Conservation (phyloP, 139 green algal genomes). For the Desmodesmus armatus region DNA sequence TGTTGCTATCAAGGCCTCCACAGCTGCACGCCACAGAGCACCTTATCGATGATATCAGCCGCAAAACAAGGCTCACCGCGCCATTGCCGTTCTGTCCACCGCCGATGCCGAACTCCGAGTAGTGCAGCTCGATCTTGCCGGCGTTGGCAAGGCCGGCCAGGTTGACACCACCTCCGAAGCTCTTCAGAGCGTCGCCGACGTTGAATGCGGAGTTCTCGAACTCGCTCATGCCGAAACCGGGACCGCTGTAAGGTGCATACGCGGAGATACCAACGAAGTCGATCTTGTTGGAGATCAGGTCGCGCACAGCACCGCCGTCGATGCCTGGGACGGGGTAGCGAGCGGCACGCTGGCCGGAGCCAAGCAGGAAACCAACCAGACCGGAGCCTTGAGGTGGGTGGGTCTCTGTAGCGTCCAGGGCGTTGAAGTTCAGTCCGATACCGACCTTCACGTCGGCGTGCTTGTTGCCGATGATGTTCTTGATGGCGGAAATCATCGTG, state of each 20-base stretch:
- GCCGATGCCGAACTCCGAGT: slow-evolving; percentile 63
- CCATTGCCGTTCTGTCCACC: slow-evolving; percentile 45
- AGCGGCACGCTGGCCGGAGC: not conserved
- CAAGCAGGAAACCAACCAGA: slow-evolving; percentile 41
- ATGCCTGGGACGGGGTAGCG: slow-evolving; percentile 17
- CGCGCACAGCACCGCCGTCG: not conserved
- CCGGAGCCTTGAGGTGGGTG: not conserved
- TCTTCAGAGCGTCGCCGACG: slow-evolving; percentile 17
- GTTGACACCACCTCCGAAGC: slow-evolving; percentile 39
- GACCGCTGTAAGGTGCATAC: slow-evolving; percentile 55
- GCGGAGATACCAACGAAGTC: slow-evolving; percentile 66
- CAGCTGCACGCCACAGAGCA: not conserved
- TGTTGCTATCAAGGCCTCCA: not conserved
- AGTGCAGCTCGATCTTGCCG: slow-evolving; percentile 50
- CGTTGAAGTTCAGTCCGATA: slow-evolving; percentile 48
- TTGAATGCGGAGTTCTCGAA: slow-evolving; percentile 51
- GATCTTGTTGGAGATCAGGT: slow-evolving; percentile 37
- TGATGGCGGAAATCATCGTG: not conserved
- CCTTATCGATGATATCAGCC: not conserved
- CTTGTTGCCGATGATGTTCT: not conserved
- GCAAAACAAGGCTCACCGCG: not conserved
- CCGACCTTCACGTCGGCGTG: slow-evolving; percentile 41
- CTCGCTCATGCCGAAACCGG: slow-evolving; percentile 48
- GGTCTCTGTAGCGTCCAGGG: not conserved
- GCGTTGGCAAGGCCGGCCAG: slow-evolving; percentile 34